phyloP scores from a whole-genome alignment of 495 filamentous ascomycete species.

The Wilcoxina mikolae region DNA sequence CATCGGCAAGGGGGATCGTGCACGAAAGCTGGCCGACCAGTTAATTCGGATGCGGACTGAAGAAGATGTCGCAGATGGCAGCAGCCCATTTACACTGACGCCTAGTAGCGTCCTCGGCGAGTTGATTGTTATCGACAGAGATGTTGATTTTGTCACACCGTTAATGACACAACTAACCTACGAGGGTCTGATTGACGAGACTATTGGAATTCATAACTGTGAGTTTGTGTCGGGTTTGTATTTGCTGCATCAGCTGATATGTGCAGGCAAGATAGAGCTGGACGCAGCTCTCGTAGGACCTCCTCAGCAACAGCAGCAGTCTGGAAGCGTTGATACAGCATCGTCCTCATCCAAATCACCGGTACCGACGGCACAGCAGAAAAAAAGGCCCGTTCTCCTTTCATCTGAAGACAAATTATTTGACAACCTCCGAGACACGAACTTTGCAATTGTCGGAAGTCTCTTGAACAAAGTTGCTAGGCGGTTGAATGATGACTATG shows the following conservation, averaged over 20 bases:
- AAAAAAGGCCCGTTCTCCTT: slow-evolving; percentile 82
- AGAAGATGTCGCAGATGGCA: slow-evolving; percentile 62
- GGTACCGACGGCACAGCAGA: slow-evolving; percentile 37
- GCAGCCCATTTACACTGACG: slow-evolving; percentile 51
- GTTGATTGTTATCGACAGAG: slow-evolving; percentile 87
- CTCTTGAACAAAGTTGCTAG: slow-evolving; percentile 82
- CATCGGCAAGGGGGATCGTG: slow-evolving; percentile 90
- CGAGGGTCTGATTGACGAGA: slow-evolving; percentile 89
- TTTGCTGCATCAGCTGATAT: slow-evolving; percentile 20
- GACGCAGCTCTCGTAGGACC: slow-evolving; percentile 79
- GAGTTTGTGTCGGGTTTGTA: not conserved
- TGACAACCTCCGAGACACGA: slow-evolving; percentile 73
- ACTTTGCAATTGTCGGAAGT: slow-evolving; percentile 84
- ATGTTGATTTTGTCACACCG: slow-evolving; percentile 80
- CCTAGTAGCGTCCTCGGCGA: slow-evolving; percentile 79
- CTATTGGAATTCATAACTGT: slow-evolving; percentile 64
- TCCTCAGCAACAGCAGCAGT: slow-evolving; percentile 39
- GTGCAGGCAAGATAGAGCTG: slow-evolving; percentile 69
- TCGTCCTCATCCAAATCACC: slow-evolving; percentile 41
- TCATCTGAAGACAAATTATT: slow-evolving; percentile 85
- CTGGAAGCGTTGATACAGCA: slow-evolving; percentile 31
- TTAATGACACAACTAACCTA: slow-evolving; percentile 94
- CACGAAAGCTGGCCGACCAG: slow-evolving; percentile 72
- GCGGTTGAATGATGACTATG: slow-evolving; percentile 74
- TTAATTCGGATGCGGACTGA: slow-evolving; percentile 89